Evolutionary conservation across 257 asterid species (phyloP).

Genomic region (Haberlea rhodopensis): DNA sequence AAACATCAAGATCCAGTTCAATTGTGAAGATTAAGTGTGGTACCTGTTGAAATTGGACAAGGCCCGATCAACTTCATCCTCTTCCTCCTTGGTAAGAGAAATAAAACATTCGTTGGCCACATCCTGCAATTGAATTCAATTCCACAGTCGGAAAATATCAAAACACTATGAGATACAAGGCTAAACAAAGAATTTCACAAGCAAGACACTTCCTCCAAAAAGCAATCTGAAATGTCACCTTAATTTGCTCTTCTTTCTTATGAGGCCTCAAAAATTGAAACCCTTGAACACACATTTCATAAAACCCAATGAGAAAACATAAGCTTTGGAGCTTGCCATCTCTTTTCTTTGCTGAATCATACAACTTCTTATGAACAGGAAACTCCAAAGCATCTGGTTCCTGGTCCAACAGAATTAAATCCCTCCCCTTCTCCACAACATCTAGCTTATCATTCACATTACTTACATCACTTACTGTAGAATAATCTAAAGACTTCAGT

Average conservation of each 20-base stretch:
- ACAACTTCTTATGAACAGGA: constrained; percentile 37
- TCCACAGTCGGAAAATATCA: neutral
- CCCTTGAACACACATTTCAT: constrained; percentile 25
- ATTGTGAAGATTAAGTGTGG: constrained; percentile 1
- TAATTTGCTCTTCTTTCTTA: constrained; percentile 39
- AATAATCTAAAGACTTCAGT: constrained; percentile 39
- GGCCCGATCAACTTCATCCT: constrained; percentile 38
- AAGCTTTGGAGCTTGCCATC: constrained; percentile 29
- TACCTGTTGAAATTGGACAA: constrained; percentile 53
- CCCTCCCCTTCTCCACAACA: constrained; percentile 32
- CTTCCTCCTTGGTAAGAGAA: constrained; percentile 65
- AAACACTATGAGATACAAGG: constrained; percentile 16
- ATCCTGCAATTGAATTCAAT: constrained; percentile 45
- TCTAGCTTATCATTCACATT: constrained; percentile 33
- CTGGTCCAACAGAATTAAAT: constrained; percentile 28
- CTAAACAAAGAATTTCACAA: constrained; percentile 12
- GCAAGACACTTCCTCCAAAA: constrained; percentile 3
- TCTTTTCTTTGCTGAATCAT: constrained; percentile 23
- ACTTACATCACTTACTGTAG: constrained; percentile 35
- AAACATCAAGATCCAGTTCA: constrained; percentile 1
- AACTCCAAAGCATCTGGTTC: constrained; percentile 21
- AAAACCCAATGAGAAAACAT: constrained; percentile 33
- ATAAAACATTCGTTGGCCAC: constrained; percentile 56
- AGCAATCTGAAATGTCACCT: constrained; percentile 19
- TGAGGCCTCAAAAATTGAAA: constrained; percentile 32